Evolutionary conservation across 495 filamentous ascomycete genomes (phyloP).

Genomic region (Chlorociboria aeruginascens): DNA sequence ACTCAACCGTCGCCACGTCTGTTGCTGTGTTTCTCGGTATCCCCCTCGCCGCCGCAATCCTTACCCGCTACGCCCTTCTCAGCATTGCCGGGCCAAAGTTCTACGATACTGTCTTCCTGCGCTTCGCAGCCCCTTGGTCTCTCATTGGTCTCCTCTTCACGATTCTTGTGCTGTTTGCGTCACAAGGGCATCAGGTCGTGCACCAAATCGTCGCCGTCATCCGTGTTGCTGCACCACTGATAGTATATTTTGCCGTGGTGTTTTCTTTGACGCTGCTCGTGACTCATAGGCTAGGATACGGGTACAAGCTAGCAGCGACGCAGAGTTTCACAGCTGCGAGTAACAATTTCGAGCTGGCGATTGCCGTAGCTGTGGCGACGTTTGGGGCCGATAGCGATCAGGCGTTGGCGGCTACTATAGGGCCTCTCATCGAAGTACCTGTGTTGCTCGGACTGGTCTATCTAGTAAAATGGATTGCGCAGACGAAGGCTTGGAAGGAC

Average conservation of each 20-base stretch:
- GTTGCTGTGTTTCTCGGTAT: conserved; percentile 83
- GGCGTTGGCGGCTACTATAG: conserved; percentile 80
- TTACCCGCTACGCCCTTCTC: conserved; percentile 58
- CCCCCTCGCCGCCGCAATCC: conserved; percentile 64
- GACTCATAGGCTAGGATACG: conserved; percentile 51
- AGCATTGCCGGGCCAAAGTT: conserved; percentile 37
- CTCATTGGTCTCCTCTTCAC: conserved; percentile 79
- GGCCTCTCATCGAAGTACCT: conserved; percentile 85
- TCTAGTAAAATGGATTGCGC: conserved; percentile 49
- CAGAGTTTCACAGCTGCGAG: conserved; percentile 92
- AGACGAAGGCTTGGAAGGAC: conserved; percentile 44
- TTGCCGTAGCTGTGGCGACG: conserved; percentile 79
- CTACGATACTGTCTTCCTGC: conserved; percentile 62
- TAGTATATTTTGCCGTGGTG: conserved; percentile 68
- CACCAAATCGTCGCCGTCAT: conserved; percentile 75
- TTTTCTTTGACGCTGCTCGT: conserved; percentile 57
- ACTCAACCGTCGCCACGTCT: conserved; percentile 60
- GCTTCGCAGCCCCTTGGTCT: conserved; percentile 57
- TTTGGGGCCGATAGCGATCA: conserved; percentile 75
- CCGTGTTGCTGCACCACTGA: conserved; percentile 65
- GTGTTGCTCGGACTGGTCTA: conserved; percentile 76
- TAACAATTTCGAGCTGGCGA: conserved; percentile 92
- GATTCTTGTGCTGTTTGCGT: conserved; percentile 75
- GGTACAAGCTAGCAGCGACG: conserved; percentile 59
- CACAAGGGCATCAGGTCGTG: conserved; percentile 67